A percentile compares a stretch with the other conserved stretches of the same genome.
Evolutionary conservation across 2,329 filamentous ascomycete species (phyloP).

Genomic region (Pseudogymnoascus sp.): DNA sequence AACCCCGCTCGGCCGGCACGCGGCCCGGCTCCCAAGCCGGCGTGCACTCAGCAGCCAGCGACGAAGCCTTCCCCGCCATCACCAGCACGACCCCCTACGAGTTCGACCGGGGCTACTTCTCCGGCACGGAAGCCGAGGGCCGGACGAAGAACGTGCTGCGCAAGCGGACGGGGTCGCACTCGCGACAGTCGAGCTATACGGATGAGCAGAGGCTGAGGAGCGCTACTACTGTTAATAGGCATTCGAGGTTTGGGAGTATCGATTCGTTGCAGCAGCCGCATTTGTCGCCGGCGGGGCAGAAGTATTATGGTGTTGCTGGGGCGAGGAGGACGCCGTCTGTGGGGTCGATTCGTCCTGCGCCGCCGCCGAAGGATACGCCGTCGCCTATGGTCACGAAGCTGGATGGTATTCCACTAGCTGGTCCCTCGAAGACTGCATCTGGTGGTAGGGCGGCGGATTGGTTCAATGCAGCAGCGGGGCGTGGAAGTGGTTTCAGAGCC

Average conservation of each 20-base stretch:
- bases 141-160: conserved; percentile 72
- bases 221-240: conserved; percentile 59
- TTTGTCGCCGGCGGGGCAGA: conserved; percentile 58
- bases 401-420: conserved; percentile 32
- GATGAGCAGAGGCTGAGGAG: conserved; percentile 66
- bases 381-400: conserved; percentile 56
- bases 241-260: conserved; percentile 72
- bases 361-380: conserved; percentile 47
- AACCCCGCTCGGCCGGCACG: conserved; percentile 20
- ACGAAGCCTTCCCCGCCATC: conserved; percentile 20
- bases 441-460: conserved; percentile 45
- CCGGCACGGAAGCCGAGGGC: conserved; percentile 74
- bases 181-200: conserved; percentile 67
- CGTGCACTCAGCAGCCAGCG: conserved; percentile 20
- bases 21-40: conserved; percentile 24
- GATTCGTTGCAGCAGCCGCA: conserved; percentile 63
- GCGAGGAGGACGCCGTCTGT: conserved; percentile 35
- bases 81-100: conserved; percentile 38
- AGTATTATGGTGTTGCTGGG: conserved; percentile 54
- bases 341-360: conserved; percentile 52
- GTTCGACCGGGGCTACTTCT: conserved; percentile 86
- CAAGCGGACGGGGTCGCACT: conserved; percentile 59
- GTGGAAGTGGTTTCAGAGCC: conserved; percentile 66
- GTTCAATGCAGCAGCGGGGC: conserved; percentile 43
- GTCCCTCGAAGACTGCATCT: conserved; percentile 38